phyloP scores from a whole-genome alignment of 2,329 filamentous ascomycete genomes.

The Elsinoe batatas region DNA sequence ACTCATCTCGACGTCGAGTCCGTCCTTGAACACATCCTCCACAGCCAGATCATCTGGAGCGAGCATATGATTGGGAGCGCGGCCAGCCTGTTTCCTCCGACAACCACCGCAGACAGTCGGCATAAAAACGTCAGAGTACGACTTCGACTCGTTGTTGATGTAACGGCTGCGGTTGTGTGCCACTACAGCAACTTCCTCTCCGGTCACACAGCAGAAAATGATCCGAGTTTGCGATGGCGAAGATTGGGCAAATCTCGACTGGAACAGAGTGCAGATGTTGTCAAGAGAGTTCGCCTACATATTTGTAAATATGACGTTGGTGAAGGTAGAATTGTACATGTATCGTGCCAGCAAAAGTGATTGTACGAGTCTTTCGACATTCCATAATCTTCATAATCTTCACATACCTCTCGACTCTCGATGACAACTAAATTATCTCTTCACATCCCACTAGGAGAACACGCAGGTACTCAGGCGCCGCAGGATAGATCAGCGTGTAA shows the following conservation, averaged over 20 bases:
- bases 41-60: no score
- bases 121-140: neutral
- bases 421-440: no score
- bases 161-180: neutral
- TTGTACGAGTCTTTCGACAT: no score
- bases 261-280: neutral
- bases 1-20: neutral
- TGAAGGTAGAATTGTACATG: no score
- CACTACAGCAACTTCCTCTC: neutral
- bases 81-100: neutral
- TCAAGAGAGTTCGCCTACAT: no score
- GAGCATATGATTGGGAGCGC: neutral
- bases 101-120: neutral
- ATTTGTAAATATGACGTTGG: no score
- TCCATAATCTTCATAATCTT: no score
- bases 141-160: neutral
- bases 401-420: no score
- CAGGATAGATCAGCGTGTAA: no score
- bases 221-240: neutral
- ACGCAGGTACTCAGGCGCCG: no score
- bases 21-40: neutral
- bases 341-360: no score
- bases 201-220: neutral
- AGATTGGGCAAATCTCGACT: neutral
- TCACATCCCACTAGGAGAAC: no score